phyloP scores from a whole-genome alignment of 2,329 filamentous ascomycete genomes.

The Ceratocystis ficicola region DNA sequence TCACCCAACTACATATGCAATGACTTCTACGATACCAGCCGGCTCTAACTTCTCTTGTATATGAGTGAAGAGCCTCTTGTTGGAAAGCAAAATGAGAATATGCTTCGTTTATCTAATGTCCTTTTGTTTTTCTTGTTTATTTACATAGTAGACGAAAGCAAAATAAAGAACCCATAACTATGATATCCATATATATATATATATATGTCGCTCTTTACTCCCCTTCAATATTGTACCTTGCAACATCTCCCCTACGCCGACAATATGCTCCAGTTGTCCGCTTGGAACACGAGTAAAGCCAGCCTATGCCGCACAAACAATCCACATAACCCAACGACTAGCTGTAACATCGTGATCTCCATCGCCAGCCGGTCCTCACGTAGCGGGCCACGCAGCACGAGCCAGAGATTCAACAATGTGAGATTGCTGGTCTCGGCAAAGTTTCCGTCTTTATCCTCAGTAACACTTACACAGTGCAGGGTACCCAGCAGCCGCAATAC shows the following conservation, averaged over 20 bases:
- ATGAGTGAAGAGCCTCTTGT: background rate
- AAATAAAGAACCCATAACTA: background rate
- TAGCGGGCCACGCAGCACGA: slow-evolving; percentile 88
- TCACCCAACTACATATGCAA: slow-evolving; percentile 4
- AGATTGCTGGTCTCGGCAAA: slow-evolving; percentile 79
- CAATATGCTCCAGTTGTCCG: slow-evolving; percentile 53
- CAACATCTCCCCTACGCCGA: slow-evolving; percentile 1
- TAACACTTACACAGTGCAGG: slow-evolving; percentile 56
- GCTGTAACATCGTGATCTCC: slow-evolving; percentile 71
- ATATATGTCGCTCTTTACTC: no score
- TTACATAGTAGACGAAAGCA: background rate
- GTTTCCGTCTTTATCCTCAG: slow-evolving; percentile 52
- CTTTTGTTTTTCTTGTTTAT: slow-evolving; percentile 6
- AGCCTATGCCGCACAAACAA: slow-evolving; percentile 76
- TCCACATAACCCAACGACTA: slow-evolving; percentile 62
- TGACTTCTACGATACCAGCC: background rate
- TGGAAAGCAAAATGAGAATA: background rate
- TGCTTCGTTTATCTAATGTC: background rate
- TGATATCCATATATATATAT: background rate
- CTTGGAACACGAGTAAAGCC: slow-evolving; percentile 76
- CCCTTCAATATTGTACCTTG: background rate
- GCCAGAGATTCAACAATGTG: slow-evolving; percentile 88
- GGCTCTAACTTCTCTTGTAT: background rate
- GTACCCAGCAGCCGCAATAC: slow-evolving; percentile 56
- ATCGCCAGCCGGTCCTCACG: slow-evolving; percentile 71